Percentiles rank a stretch among this genome's conserved stretches.
These are phyloP conservation scores for Dissophora globulifera DNA, from an alignment of 192 early-diverging fungal genomes.

Conservation along the genomic window DNA sequence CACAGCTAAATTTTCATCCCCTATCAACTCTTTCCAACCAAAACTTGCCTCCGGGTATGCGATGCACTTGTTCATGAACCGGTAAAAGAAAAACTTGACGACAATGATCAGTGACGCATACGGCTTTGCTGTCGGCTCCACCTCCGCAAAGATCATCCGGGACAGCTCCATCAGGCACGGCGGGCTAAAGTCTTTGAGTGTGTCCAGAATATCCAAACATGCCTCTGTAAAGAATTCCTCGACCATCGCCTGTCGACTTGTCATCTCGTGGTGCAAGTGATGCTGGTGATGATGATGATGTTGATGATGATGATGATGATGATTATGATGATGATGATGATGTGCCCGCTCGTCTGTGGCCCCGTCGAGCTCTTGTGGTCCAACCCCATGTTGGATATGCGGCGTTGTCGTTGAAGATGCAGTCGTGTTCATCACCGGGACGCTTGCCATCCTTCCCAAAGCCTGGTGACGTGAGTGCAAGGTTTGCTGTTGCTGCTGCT, in stretches of 20 bases:
- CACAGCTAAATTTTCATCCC: too few relatives aligned
- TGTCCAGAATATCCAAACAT: conserved; percentile 47
- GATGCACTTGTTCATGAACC: conserved; percentile 54
- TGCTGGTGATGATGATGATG: too few relatives aligned
- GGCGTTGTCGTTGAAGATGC: neutral
- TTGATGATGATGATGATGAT: too few relatives aligned
- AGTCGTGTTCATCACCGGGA: conserved; percentile 17
- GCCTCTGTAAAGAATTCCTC: conserved; percentile 49
- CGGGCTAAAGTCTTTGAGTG: conserved; percentile 50
- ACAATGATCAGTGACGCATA: conserved; percentile 51
- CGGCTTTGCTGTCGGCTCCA: conserved; percentile 24
- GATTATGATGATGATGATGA: too few relatives aligned
- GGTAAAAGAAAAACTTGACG: conserved; percentile 56
- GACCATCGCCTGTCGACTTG: conserved; percentile 29
- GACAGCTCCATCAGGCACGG: conserved; percentile 46
- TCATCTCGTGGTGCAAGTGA: conserved; percentile 28
- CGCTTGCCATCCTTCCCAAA: conserved; percentile 23
- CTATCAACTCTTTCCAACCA: too few relatives aligned
- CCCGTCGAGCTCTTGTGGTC: conserved; percentile 9
- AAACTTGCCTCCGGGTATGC: conserved; percentile 49
- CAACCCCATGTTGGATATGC: neutral
- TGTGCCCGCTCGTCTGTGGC: too few relatives aligned
- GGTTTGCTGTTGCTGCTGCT: too few relatives aligned
- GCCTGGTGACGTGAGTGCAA: conserved; percentile 7
- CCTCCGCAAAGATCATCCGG: conserved; percentile 22